Evolutionary conservation across 306 rosid genomes (phyloP).

Genomic region (Sicyos baderoa): DNA sequence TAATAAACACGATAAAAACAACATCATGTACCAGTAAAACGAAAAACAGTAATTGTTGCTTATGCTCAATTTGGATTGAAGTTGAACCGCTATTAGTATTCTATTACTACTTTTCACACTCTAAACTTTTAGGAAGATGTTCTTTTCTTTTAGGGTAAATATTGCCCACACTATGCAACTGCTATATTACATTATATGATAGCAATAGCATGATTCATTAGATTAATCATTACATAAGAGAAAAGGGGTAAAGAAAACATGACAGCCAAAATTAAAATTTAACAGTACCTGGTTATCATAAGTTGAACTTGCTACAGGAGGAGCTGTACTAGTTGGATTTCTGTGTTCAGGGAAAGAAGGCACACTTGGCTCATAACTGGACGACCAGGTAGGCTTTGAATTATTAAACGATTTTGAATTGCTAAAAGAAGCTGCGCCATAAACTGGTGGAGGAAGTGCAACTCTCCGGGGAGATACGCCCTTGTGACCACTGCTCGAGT

Average conservation of each 20-base stretch:
- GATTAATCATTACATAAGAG: not conserved
- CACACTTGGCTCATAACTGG: conserved; percentile 44
- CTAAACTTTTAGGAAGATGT: not conserved
- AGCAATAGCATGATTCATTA: not conserved
- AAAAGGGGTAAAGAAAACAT: conserved; percentile 9
- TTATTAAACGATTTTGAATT: conserved; percentile 15
- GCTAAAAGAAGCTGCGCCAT: conserved; percentile 40
- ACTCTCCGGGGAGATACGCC: conserved; percentile 58
- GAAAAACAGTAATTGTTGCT: not conserved
- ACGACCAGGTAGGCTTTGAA: conserved; percentile 39
- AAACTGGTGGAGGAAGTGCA: conserved; percentile 68
- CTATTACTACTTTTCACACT: not conserved
- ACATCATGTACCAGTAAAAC: not conserved
- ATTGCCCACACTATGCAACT: not conserved
- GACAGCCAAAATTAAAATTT: conserved; percentile 8
- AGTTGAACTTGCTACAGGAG: conserved; percentile 54
- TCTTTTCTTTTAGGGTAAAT: not conserved
- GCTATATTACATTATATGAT: not conserved
- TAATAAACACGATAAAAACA: not conserved
- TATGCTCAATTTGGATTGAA: not conserved
- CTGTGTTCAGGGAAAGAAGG: conserved; percentile 39
- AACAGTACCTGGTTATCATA: conserved; percentile 58
- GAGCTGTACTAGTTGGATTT: conserved; percentile 36
- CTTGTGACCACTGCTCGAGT: conserved; percentile 32
- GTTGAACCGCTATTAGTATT: conserved; percentile 4